These are phyloP conservation scores for Tulasnella sp. DNA, from an alignment of 768 basidiomycete species.

Conservation along the genomic window DNA sequence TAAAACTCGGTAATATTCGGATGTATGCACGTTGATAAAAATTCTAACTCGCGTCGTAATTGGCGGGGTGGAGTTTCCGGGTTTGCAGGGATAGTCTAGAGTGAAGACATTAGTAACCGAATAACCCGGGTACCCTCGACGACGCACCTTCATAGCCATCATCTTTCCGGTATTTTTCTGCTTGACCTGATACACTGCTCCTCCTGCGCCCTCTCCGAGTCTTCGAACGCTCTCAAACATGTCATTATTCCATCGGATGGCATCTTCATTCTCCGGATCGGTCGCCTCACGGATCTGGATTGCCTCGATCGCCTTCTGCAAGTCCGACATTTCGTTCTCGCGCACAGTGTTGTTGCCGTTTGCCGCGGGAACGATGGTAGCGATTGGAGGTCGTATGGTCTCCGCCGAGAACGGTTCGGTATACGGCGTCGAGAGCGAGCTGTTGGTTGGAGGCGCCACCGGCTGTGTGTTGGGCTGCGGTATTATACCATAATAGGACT, in stretches of 20 bases:
- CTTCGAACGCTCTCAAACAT: slow-evolving; percentile 69
- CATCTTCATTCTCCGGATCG: slow-evolving; percentile 21
- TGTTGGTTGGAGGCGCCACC: not conserved
- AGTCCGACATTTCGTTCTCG: slow-evolving; percentile 15
- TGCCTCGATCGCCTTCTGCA: slow-evolving; percentile 25
- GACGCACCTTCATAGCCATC: slow-evolving; percentile 77
- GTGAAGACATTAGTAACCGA: not conserved
- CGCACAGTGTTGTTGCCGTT: not conserved
- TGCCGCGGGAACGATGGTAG: slow-evolving; percentile 12
- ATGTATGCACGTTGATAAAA: slow-evolving; percentile 79
- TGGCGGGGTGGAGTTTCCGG: slow-evolving; percentile 70
- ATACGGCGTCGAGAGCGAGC: not conserved
- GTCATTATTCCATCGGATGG: slow-evolving; percentile 35
- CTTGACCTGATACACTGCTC: slow-evolving; percentile 90
- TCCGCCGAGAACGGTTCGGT: slow-evolving; percentile 22
- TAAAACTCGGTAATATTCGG: slow-evolving; percentile 87
- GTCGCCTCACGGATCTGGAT: slow-evolving; percentile 6
- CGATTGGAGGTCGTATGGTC: slow-evolving; percentile 11
- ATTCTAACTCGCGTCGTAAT: slow-evolving; percentile 85
- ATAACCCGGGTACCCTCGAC: not conserved
- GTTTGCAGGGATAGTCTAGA: slow-evolving; percentile 76
- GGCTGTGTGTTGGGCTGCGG: slow-evolving; percentile 1
- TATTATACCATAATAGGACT: slow-evolving; percentile 22
- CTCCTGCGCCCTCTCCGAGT: slow-evolving; percentile 93
- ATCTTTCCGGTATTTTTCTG: slow-evolving; percentile 73